Evolutionary conservation across 306 rosid species (phyloP), one percentile per base, ranked within the genome.

Genomic region (Leucaena leucocephala): DNA sequence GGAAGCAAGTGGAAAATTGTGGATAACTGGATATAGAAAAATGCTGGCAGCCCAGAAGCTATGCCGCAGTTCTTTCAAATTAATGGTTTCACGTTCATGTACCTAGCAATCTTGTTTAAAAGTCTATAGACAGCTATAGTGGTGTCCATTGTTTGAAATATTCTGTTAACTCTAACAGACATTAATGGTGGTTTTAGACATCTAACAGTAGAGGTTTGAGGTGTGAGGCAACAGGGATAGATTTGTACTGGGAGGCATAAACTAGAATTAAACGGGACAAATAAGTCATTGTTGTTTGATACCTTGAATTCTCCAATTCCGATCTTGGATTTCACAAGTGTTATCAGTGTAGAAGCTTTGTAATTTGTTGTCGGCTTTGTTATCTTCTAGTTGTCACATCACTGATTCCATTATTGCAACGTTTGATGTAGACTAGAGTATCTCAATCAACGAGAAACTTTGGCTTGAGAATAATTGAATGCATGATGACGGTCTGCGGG

Each of bases 231-330:
- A 17, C 38, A 44, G 33, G 8, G 54, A 44, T 68, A 21, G 38
- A 68, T 43, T 68, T 2, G 6, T 44, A 21, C 39, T 42, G 38
- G 38, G n/a, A 68, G 52, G 36, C 72, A 39, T 68, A 27, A 12
- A 42, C 14, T 33, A 45, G 50, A 45, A 45, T 45, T 44, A n/a
- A 45, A 45, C 58, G 16, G 50, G 36, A 13, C 48, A 62, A 66
- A 74, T 10, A 61, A 80, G 50, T 76, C 52, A 10, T 27, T 54
- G 62, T 22, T 79, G 46, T 75, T 78, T 38, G 46, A 36, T 65
- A 1, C 49, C 45, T 66, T 15, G 78, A 42, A 27, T 72, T 38
- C 71, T 74, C 57, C 34, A 48, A 55, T 71, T 22, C 33, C n/a
- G 65, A 38, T 33, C 1, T 13, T 33, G 13, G 68, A 63, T 80